A percentile compares a stretch with the other conserved stretches of the same genome.
phyloP scores from a whole-genome alignment of 345 rosid genomes.

The Lepidium didymum region DNA sequence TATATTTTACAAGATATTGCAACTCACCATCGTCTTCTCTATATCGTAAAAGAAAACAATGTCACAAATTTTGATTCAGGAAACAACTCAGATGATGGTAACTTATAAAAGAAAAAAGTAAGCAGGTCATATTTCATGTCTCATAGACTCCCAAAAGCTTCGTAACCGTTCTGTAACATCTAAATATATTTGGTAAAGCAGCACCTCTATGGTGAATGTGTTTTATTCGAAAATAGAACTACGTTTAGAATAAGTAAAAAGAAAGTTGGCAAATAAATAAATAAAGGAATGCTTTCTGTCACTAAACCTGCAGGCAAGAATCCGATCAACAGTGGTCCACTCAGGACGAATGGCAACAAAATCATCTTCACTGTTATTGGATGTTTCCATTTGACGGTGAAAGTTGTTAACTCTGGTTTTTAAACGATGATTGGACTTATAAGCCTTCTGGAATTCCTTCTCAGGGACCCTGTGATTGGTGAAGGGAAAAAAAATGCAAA shows the following conservation, averaged over 20 bases:
- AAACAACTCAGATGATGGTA: neutral
- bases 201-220: neutral
- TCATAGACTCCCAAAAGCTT: neutral
- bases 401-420: conserved; percentile 89
- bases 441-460: conserved; percentile 85
- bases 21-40: conserved; percentile 81
- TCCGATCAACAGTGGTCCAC: conserved; percentile 98
- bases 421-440: conserved; percentile 84
- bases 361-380: conserved; percentile 72
- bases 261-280: neutral
- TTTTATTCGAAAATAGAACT: neutral
- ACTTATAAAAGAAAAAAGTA: neutral
- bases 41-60: conserved; percentile 30
- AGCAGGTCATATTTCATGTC: neutral
- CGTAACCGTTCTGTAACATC: neutral
- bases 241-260: neutral
- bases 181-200: neutral
- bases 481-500: neutral
- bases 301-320: conserved; percentile 82
- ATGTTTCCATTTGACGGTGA: conserved; percentile 62
- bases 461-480: conserved; percentile 70
- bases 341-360: conserved; percentile 88
- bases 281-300: neutral
- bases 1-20: conserved; percentile 92
- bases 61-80: conserved; percentile 1